Percentiles rank a stretch among this genome's conserved stretches.
Evolutionary conservation across 306 rosid species (phyloP).

Genomic region (Castanospermum australe): DNA sequence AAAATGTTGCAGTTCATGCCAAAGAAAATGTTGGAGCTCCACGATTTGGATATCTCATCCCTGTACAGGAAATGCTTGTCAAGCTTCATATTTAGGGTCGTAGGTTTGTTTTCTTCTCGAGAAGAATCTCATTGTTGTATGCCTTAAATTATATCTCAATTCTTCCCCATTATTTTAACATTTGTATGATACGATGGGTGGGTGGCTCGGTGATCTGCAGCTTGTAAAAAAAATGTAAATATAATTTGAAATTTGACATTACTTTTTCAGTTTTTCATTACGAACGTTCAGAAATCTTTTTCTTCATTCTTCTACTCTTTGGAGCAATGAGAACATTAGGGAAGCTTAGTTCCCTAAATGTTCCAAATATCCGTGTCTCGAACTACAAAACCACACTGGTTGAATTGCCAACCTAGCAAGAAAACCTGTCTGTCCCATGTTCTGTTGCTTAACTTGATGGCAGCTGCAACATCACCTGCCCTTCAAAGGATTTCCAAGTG

Average conservation of each 20-base stretch:
- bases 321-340: not conserved
- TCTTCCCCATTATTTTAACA: not conserved
- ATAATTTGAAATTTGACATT: not conserved
- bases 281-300: not conserved
- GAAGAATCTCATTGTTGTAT: not conserved
- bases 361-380: no score
- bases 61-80: constrained; percentile 17
- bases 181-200: not conserved
- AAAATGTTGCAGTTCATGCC: not conserved
- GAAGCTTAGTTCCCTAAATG: not conserved
- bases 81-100: not conserved
- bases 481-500: not conserved
- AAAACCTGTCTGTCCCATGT: no score
- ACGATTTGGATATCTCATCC: not conserved
- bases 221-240: not conserved
- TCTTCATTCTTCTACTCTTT: not conserved
- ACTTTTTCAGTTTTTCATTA: not conserved
- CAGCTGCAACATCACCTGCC: not conserved
- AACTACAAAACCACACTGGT: no score
- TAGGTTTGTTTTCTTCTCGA: not conserved
- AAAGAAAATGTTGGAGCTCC: not conserved
- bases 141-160: not conserved
- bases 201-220: not conserved
- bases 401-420: no score
- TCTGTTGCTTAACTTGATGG: not conserved